Percentiles rank a stretch among this genome's conserved stretches.
Conservation (phyloP, 208 protist species). For the Leptomonas seymouri region DNA sequence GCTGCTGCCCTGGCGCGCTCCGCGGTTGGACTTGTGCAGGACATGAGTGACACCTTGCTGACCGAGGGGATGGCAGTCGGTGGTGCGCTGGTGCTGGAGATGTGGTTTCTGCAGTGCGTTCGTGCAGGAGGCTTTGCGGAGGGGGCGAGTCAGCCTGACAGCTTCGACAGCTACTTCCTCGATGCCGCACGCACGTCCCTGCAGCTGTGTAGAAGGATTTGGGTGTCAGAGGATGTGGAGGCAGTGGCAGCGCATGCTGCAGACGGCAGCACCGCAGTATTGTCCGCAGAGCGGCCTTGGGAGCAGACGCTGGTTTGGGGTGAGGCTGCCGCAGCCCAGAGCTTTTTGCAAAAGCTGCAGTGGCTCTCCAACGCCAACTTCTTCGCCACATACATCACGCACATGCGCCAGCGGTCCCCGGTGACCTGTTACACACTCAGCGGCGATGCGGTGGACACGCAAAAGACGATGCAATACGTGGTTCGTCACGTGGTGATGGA, state of each 20-base stretch:
- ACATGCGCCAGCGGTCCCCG: constrained; percentile 11
- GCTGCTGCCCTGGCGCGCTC: neutral
- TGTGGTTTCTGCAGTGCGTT: constrained; percentile 46
- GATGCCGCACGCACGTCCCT: constrained; percentile 24
- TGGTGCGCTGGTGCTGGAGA: constrained; percentile 48
- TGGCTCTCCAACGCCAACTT: constrained; percentile 42
- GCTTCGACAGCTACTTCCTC: constrained; percentile 27
- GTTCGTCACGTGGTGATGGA: constrained; percentile 31
- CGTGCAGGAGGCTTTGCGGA: neutral
- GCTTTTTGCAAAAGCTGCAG: constrained; percentile 10
- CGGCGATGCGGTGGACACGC: constrained; percentile 36
- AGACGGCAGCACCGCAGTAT: neutral
- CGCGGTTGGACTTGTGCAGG: constrained; percentile 32
- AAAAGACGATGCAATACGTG: constrained; percentile 32
- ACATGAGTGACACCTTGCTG: constrained; percentile 47
- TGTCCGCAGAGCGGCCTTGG: neutral
- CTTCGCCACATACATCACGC: constrained; percentile 50
- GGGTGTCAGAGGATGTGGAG: no score
- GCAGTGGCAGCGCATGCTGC: neutral
- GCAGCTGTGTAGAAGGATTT: constrained; percentile 17
- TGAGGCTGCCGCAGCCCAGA: constrained; percentile 14
- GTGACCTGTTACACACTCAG: constrained; percentile 26
- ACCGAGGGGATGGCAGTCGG: constrained; percentile 37
- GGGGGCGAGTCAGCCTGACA: neutral
- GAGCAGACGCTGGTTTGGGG: neutral